These are phyloP conservation scores for Hypoxylon sp. DNA, from an alignment of 2,329 filamentous ascomycete species.

Conservation along the genomic window DNA sequence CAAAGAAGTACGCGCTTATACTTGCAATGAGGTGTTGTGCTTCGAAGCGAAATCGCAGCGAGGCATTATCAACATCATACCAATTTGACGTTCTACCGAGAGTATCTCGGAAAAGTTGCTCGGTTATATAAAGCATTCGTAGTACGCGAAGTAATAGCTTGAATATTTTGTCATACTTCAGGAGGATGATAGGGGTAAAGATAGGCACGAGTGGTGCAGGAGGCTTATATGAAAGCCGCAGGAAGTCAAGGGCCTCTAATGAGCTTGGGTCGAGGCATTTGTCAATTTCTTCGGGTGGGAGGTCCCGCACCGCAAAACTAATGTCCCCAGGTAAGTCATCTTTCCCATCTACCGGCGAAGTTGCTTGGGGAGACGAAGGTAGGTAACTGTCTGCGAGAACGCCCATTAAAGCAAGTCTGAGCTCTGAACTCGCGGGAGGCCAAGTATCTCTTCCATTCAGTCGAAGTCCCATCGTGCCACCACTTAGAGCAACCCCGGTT, in stretches of 20 bases:
- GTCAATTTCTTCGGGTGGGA: slow-evolving; percentile 80
- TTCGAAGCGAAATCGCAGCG: slow-evolving; percentile 74
- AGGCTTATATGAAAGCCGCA: slow-evolving; percentile 84
- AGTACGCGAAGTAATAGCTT: slow-evolving; percentile 78
- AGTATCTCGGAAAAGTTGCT: slow-evolving; percentile 68
- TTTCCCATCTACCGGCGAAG: slow-evolving; percentile 45
- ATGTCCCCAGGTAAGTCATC: slow-evolving; percentile 70
- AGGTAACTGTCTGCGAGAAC: slow-evolving; percentile 79
- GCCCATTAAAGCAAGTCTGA: slow-evolving; percentile 88
- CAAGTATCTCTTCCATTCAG: slow-evolving; percentile 83
- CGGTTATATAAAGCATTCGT: slow-evolving; percentile 80
- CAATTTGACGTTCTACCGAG: slow-evolving; percentile 51
- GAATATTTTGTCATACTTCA: slow-evolving; percentile 88
- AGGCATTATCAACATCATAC: slow-evolving; percentile 51
- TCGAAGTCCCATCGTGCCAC: slow-evolving; percentile 81
- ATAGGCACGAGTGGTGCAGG: slow-evolving; percentile 75
- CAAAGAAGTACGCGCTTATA: slow-evolving; percentile 80
- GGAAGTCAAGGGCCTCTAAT: slow-evolving; percentile 90
- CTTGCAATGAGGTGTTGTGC: slow-evolving; percentile 81
- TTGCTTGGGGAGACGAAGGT: slow-evolving; percentile 37
- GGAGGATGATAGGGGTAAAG: slow-evolving; percentile 73
- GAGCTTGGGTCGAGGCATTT: slow-evolving; percentile 83
- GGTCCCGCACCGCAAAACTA: slow-evolving; percentile 84
- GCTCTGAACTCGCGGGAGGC: slow-evolving; percentile 93
- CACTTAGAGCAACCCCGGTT: slow-evolving; percentile 72